Conservation (phyloP, 2,329 filamentous ascomycete species). For the Neofusicoccum umdonicola region DNA sequence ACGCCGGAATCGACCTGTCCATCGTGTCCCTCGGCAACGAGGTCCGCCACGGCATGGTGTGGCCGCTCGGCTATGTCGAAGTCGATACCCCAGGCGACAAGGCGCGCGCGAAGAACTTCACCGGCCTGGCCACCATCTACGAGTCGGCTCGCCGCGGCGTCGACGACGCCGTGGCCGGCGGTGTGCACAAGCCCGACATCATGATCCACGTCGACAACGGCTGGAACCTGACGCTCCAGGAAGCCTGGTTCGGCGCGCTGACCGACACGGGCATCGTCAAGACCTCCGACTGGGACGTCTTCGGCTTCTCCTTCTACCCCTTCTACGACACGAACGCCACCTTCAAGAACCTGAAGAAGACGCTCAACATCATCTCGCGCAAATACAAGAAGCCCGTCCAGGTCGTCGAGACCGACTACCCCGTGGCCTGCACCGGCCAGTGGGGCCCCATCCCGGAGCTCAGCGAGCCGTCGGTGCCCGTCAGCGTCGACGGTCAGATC, state of each 20-base stretch:
- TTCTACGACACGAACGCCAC: conserved; percentile 64
- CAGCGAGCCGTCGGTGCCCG: conserved; percentile 60
- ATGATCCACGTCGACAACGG: conserved; percentile 75
- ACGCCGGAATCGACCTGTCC: conserved; percentile 53
- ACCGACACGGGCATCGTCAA: conserved; percentile 57
- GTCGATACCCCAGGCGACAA: conserved; percentile 45
- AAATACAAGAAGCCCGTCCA: conserved; percentile 65
- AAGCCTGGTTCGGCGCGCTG: conserved; percentile 49
- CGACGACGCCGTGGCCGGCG: conserved; percentile 57
- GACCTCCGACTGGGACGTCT: conserved; percentile 63
- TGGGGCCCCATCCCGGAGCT: conserved; percentile 40
- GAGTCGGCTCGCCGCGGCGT: conserved; percentile 64
- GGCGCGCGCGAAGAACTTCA: conserved; percentile 39
- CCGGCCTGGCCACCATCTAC: conserved; percentile 63
- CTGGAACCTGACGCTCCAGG: conserved; percentile 66
- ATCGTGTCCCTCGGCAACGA: conserved; percentile 74
- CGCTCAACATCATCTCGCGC: conserved; percentile 58
- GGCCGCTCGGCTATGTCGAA: conserved; percentile 55
- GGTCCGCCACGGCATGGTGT: conserved; percentile 66
- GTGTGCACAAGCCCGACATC: conserved; percentile 58
- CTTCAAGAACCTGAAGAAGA: conserved; percentile 55
- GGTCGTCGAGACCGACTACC: conserved; percentile 71
- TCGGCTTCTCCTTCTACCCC: conserved; percentile 72
- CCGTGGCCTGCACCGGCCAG: conserved; percentile 58
- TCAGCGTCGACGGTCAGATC: conserved; percentile 61